Conservation (phyloP, 140 eudicot species). For the Oenanthe javanica region DNA sequence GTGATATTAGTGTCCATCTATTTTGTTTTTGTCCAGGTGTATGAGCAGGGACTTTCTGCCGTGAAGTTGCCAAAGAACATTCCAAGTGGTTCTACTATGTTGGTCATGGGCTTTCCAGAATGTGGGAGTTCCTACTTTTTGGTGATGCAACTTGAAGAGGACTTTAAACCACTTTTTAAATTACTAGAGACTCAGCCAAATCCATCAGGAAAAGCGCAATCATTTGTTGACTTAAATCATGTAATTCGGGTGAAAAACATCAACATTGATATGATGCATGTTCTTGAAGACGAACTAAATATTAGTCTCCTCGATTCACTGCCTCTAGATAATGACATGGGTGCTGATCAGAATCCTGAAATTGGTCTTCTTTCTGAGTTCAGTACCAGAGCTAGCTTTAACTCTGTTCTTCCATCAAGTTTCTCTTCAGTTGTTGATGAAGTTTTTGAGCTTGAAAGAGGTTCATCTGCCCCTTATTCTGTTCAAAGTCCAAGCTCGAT, state of each 20-base stretch:
- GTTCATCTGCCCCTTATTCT: slow-evolving; percentile 33
- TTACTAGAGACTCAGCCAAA: slow-evolving; percentile 70
- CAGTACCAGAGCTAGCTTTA: slow-evolving; percentile 29
- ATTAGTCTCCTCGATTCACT: slow-evolving; percentile 48
- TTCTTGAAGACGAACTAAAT: slow-evolving; percentile 70
- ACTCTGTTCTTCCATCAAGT: slow-evolving; percentile 41
- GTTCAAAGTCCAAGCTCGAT: slow-evolving; percentile 34
- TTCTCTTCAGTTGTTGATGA: slow-evolving; percentile 90
- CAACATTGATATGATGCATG: slow-evolving; percentile 58
- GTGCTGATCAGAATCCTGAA: slow-evolving; percentile 40
- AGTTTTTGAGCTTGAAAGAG: slow-evolving; percentile 87
- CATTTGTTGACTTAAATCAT: slow-evolving; percentile 31
- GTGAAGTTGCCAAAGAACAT: slow-evolving; percentile 68
- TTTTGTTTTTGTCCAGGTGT: slow-evolving; percentile 46
- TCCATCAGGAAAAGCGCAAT: slow-evolving; percentile 50
- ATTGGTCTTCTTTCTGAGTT: slow-evolving; percentile 43
- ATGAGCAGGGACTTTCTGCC: slow-evolving; percentile 62
- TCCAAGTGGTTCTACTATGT: slow-evolving; percentile 52
- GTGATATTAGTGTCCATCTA: not conserved
- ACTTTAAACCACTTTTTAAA: slow-evolving; percentile 63
- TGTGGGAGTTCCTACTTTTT: slow-evolving; percentile 85
- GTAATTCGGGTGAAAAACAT: slow-evolving; percentile 47
- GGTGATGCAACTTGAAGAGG: slow-evolving; percentile 83
- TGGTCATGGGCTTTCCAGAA: slow-evolving; percentile 95
- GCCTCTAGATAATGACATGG: slow-evolving; percentile 27